phyloP scores from a whole-genome alignment of 1,139 yeast species.

The Sugiyamaella sp. region DNA sequence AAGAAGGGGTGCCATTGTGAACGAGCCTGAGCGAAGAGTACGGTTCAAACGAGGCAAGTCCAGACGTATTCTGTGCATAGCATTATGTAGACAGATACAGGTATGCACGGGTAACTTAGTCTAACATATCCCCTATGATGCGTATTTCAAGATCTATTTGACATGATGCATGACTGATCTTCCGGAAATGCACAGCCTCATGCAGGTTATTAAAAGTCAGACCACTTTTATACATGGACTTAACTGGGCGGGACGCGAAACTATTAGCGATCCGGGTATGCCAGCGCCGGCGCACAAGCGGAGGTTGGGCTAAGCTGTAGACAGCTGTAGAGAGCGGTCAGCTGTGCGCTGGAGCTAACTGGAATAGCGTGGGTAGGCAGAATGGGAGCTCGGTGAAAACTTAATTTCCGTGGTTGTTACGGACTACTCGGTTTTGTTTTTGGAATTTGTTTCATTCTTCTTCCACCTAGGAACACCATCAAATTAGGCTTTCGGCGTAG shows the following conservation, averaged over 20 bases:
- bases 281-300: too few species aligned
- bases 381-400: too few species aligned
- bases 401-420: background rate
- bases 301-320: too few species aligned
- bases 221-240: slow-evolving; percentile 3
- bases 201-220: slow-evolving; percentile 12
- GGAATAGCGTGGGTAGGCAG: too few species aligned
- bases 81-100: background rate
- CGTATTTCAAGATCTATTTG: slow-evolving; percentile 13
- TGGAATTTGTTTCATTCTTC: too few species aligned
- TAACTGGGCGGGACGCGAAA: background rate
- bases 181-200: background rate
- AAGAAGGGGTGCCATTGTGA: background rate
- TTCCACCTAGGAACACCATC: too few species aligned
- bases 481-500: too few species aligned
- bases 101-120: background rate
- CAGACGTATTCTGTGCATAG: background rate
- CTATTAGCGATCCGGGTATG: too few species aligned
- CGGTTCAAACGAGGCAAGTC: slow-evolving; percentile 3
- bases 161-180: slow-evolving; percentile 12
- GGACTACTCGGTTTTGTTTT: too few species aligned
- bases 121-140: background rate
- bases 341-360: too few species aligned
- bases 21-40: background rate
- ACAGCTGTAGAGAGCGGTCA: too few species aligned